Conservation (phyloP, 2,329 filamentous ascomycete genomes). For the Cyclaneusma minus region DNA sequence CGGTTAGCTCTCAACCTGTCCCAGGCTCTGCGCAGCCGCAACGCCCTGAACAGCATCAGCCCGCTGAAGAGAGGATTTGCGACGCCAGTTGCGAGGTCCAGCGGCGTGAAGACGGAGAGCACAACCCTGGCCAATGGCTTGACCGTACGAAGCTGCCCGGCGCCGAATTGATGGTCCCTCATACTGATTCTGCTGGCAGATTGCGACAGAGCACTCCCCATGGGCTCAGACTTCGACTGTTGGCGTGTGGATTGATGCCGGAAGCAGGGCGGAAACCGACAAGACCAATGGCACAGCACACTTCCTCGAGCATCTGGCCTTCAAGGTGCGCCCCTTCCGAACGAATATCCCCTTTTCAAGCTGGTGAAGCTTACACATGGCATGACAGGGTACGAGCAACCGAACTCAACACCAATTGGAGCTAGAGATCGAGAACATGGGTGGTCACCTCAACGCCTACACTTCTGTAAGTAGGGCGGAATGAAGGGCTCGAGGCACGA, state of each 20-base stretch:
- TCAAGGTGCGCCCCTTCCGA: conserved; percentile 67
- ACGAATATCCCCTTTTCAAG: too few species aligned
- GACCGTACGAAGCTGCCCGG: conserved; percentile 46
- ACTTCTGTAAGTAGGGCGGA: conserved; percentile 62
- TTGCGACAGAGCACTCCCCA: conserved; percentile 94
- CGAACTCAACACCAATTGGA: conserved; percentile 94
- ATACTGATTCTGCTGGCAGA: conserved; percentile 41
- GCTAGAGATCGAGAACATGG: conserved; percentile 99
- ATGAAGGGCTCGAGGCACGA: conserved; percentile 2
- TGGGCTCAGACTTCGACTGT: conserved; percentile 98
- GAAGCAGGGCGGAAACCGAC: conserved; percentile 92
- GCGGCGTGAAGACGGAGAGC: conserved; percentile 74
- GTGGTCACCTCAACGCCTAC: conserved; percentile 97
- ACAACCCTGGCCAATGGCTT: conserved; percentile 96
- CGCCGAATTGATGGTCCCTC: conserved; percentile 5
- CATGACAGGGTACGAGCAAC: conserved; percentile 81
- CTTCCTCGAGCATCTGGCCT: conserved; percentile 98
- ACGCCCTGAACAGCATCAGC: conserved; percentile 64
- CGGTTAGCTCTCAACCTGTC: conserved; percentile 91
- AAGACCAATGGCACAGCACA: conserved; percentile 98
- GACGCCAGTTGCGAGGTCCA: conserved; percentile 52
- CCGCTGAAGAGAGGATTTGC: conserved; percentile 77
- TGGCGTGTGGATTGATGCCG: conserved; percentile 98
- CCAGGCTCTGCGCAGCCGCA: conserved; percentile 76
- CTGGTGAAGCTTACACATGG: conserved; percentile 2